Percentiles rank a stretch among this genome's conserved stretches.
phyloP scores from a whole-genome alignment of 129 eudicot species.

The Tagetes erecta region DNA sequence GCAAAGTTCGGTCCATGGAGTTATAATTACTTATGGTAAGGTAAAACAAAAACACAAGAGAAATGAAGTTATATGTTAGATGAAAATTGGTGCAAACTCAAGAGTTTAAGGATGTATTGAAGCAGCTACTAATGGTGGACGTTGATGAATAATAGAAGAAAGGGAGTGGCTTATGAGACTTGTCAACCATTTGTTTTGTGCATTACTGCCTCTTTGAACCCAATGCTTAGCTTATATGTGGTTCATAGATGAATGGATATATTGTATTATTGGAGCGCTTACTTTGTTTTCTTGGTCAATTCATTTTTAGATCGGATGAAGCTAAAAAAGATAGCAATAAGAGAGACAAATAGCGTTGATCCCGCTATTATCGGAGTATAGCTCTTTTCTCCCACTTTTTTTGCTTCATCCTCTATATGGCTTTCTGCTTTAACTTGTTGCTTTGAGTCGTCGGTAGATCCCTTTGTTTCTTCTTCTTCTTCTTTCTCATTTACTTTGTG shows the following conservation, averaged over 20 bases:
- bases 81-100: not conserved
- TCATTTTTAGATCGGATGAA: conserved; percentile 45
- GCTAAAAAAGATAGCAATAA: conserved; percentile 51
- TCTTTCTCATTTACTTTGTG: not conserved
- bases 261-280: not conserved
- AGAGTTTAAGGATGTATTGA: not conserved
- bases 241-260: not conserved
- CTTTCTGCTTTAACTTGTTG: conserved; percentile 17
- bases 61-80: conserved; percentile 16
- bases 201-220: not conserved
- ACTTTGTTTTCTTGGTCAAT: conserved; percentile 41
- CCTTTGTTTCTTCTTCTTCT: conserved; percentile 3
- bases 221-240: not conserved
- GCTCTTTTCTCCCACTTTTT: not conserved
- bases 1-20: conserved; percentile 62
- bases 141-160: not conserved
- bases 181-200: not conserved
- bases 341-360: conserved; percentile 59
- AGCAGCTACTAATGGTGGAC: not conserved
- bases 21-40: conserved; percentile 36
- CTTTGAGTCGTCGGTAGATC: not conserved
- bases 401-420: conserved; percentile 18
- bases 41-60: conserved; percentile 1
- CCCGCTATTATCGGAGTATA: conserved; percentile 58
- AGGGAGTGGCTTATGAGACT: not conserved